phyloP scores from a whole-genome alignment of 805 yeast species.

The Tetrapisispora pingtungensis region DNA sequence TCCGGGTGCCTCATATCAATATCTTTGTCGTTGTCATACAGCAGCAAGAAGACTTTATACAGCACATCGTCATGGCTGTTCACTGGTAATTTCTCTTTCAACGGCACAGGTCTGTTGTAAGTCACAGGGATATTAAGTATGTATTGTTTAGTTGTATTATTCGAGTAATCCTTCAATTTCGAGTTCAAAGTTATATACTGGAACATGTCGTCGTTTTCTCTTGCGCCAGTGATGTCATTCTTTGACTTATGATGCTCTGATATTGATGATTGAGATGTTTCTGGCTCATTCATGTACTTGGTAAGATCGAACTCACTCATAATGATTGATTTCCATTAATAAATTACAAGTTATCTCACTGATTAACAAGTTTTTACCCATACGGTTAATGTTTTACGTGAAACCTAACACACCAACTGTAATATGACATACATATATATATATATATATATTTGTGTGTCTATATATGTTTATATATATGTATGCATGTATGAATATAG shows the following conservation, averaged over 20 bases:
- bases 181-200: slow-evolving; percentile 2
- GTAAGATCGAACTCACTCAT: slow-evolving; percentile 3
- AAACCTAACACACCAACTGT: too few species aligned
- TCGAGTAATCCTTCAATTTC: slow-evolving; percentile 2
- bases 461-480: too few species aligned
- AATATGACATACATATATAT: too few species aligned
- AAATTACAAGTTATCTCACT: too few species aligned
- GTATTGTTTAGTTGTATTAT: slow-evolving; percentile 1
- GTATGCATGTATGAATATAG: too few species aligned
- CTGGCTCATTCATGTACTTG: neutral
- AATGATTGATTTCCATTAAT: too few species aligned
- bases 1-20: slow-evolving; percentile 24
- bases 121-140: slow-evolving; percentile 51
- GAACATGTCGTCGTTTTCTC: neutral
- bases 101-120: slow-evolving; percentile 63
- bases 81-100: slow-evolving; percentile 42
- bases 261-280: neutral
- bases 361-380: too few species aligned
- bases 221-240: neutral
- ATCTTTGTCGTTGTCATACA: slow-evolving; percentile 57
- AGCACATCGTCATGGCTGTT: slow-evolving; percentile 52
- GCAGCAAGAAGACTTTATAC: slow-evolving; percentile 60
- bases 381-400: too few species aligned
- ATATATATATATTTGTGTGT: too few species aligned
- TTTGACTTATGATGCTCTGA: neutral